Evolutionary conservation across 2,329 filamentous ascomycete genomes (phyloP).

Genomic region (Elsinoe arachidis): DNA sequence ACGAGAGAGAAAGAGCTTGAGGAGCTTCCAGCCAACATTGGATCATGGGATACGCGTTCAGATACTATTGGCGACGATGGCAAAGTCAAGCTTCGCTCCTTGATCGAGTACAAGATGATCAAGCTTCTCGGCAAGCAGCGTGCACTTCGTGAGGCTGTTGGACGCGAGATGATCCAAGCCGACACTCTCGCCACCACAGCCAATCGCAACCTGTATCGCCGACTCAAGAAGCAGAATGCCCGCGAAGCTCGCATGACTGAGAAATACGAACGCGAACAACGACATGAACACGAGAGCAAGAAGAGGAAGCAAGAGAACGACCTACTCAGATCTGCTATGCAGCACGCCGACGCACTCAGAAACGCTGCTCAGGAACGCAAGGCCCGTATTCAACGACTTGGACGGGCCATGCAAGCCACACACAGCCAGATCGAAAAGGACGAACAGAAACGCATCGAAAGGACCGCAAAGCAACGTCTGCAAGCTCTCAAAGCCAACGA

Average conservation of each 20-base stretch:
- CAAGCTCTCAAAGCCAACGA: constrained; percentile 98
- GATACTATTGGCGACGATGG: constrained; percentile 67
- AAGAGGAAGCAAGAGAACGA: constrained; percentile 97
- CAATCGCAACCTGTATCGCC: constrained; percentile 80
- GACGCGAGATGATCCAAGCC: constrained; percentile 86
- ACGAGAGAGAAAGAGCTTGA: constrained; percentile 79
- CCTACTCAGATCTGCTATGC: constrained; percentile 78
- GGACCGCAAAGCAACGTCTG: constrained; percentile 98
- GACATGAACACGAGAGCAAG: constrained; percentile 86
- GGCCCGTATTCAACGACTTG: constrained; percentile 73
- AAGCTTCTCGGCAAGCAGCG: constrained; percentile 83
- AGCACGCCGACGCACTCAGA: constrained; percentile 70
- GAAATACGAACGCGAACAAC: constrained; percentile 98
- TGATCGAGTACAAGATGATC: constrained; percentile 93
- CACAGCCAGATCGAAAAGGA: constrained; percentile 98
- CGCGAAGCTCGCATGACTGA: constrained; percentile 95
- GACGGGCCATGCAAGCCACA: constrained; percentile 77
- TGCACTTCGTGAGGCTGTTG: constrained; percentile 74
- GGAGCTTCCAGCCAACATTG: constrained; percentile 73
- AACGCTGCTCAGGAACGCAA: constrained; percentile 59
- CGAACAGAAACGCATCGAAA: constrained; percentile 95
- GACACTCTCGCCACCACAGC: constrained; percentile 97
- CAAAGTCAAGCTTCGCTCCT: constrained; percentile 72
- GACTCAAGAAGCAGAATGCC: constrained; percentile 94
- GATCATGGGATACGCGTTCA: constrained; percentile 71